Conservation (phyloP, 1,284 basidiomycete species). For the Coniophora puteana region DNA sequence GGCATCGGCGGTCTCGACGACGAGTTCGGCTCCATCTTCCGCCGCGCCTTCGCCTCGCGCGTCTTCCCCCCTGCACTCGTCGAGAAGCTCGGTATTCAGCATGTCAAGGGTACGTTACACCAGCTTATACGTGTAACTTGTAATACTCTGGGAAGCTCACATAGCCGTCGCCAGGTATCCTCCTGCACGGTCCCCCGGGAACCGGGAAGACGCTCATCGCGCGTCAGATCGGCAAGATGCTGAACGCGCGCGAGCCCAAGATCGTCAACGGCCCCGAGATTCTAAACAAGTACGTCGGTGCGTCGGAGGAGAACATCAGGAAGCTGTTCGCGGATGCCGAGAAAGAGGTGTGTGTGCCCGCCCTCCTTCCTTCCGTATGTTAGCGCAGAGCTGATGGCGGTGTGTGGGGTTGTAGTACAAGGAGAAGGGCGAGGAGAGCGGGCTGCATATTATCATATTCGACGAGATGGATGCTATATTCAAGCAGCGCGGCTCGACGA, state of each 20-base stretch:
- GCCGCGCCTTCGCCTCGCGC: slow-evolving; percentile 96
- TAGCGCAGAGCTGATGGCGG: neutral
- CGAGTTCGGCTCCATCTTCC: slow-evolving; percentile 97
- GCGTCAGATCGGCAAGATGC: slow-evolving; percentile 98
- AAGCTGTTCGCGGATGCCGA: slow-evolving; percentile 98
- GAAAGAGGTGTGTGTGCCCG: slow-evolving; percentile 74
- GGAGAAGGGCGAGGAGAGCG: slow-evolving; percentile 97
- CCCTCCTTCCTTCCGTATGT: neutral
- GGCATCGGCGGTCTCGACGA: slow-evolving; percentile 97
- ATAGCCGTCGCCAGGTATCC: slow-evolving; percentile 59
- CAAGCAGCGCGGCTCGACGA: slow-evolving; percentile 93
- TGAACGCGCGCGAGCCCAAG: slow-evolving; percentile 97
- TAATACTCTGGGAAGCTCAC: neutral
- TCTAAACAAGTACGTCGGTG: slow-evolving; percentile 96
- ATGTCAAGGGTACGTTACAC: slow-evolving; percentile 80
- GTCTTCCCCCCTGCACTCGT: slow-evolving; percentile 97
- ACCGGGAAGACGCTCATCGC: slow-evolving; percentile 99
- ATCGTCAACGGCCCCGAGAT: slow-evolving; percentile 99
- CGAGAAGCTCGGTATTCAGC: slow-evolving; percentile 97
- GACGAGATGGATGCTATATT: slow-evolving; percentile 99
- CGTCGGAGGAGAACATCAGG: slow-evolving; percentile 97
- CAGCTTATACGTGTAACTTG: neutral
- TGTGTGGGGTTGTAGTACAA: slow-evolving; percentile 83
- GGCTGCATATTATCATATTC: slow-evolving; percentile 99
- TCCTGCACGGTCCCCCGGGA: slow-evolving; percentile 95